phyloP scores from a whole-genome alignment of 805 yeast genomes.

The Babjeviella inositovora region DNA sequence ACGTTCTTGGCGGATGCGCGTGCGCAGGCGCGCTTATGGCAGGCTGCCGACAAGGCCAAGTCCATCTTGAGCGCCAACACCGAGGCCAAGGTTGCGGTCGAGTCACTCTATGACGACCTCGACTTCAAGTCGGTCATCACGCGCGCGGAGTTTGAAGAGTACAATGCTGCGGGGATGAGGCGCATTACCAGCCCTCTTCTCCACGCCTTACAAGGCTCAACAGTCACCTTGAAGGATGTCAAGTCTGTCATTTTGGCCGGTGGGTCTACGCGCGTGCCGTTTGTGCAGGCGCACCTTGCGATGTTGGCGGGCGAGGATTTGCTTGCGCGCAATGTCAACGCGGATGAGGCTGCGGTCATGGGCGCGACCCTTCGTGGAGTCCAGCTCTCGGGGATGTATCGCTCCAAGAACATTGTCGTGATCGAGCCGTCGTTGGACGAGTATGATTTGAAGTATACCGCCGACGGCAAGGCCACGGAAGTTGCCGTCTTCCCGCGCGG shows the following conservation, averaged over 20 bases:
- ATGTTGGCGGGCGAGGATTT: slow-evolving; percentile 39
- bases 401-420: slow-evolving; percentile 42
- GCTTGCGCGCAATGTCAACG: slow-evolving; percentile 74
- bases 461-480: slow-evolving; percentile 9
- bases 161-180: slow-evolving; percentile 21
- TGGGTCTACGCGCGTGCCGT: slow-evolving; percentile 84
- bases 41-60: slow-evolving; percentile 82
- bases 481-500: slow-evolving; percentile 29
- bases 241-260: slow-evolving; percentile 71
- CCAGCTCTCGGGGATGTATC: slow-evolving; percentile 49
- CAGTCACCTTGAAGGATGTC: slow-evolving; percentile 17
- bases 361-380: slow-evolving; percentile 85
- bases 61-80: slow-evolving; percentile 73
- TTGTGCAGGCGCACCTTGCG: slow-evolving; percentile 50
- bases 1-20: slow-evolving; percentile 30
- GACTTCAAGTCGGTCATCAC: slow-evolving; percentile 59
- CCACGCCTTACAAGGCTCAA: slow-evolving; percentile 24
- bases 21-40: slow-evolving; percentile 53
- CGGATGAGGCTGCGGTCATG: slow-evolving; percentile 87
- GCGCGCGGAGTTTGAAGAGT: slow-evolving; percentile 69
- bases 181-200: slow-evolving; percentile 38
- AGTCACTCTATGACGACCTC: slow-evolving; percentile 52
- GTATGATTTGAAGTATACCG: slow-evolving; percentile 19
- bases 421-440: slow-evolving; percentile 36
- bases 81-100: slow-evolving; percentile 67